Evolutionary conservation across 1,139 yeast genomes (phyloP).

Genomic region (Geotrichum restrictum): DNA sequence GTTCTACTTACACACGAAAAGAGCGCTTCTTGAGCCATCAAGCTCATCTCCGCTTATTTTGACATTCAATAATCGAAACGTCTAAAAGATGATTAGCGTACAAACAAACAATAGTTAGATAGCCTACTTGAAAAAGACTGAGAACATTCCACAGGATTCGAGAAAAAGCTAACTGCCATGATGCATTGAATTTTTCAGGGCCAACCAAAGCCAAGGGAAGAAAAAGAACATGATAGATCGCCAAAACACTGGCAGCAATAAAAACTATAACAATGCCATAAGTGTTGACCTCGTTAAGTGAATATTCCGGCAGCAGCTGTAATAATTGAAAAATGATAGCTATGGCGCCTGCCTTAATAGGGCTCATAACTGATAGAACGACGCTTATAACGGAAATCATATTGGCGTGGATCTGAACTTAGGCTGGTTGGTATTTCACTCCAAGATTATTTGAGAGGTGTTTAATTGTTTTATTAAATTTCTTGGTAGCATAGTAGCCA

Average conservation of each 20-base stretch:
- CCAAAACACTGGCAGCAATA: background rate
- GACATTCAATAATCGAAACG: slow-evolving; percentile 11
- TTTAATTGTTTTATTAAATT: too few relatives aligned
- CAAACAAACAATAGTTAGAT: background rate
- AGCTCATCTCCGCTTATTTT: slow-evolving; percentile 19
- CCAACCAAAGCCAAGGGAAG: background rate
- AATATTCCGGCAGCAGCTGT: background rate
- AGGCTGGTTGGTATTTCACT: too few relatives aligned
- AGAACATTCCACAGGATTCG: slow-evolving; percentile 3
- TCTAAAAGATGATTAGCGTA: slow-evolving; percentile 2
- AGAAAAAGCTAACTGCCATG: background rate
- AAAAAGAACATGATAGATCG: background rate
- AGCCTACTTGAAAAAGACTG: slow-evolving; percentile 1
- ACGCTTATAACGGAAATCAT: too few relatives aligned
- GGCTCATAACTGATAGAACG: background rate
- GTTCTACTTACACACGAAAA: slow-evolving; percentile 17
- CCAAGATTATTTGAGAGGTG: too few relatives aligned
- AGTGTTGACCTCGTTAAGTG: background rate
- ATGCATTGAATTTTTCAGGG: background rate
- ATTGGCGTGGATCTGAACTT: too few relatives aligned
- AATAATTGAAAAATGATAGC: background rate
- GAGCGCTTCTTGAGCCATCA: slow-evolving; percentile 19
- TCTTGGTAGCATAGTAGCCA: too few relatives aligned
- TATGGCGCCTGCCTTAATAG: background rate
- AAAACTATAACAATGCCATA: background rate